phyloP scores from a whole-genome alignment of 148 eudicot species.

The Nyssa sinensis region DNA sequence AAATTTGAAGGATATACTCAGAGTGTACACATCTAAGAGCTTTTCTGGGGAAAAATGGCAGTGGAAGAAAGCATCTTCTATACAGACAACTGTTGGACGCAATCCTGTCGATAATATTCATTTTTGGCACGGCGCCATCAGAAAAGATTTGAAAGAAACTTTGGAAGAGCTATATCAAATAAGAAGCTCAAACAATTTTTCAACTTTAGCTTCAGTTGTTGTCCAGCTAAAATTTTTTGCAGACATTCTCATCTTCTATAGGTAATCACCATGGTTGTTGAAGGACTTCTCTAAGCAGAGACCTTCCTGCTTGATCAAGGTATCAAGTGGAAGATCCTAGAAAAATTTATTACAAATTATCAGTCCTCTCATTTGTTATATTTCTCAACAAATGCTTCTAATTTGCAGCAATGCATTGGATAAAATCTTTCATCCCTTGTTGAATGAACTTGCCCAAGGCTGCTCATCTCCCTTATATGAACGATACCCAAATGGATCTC shows the following conservation, averaged over 20 bases:
- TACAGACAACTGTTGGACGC: slow-evolving; percentile 21
- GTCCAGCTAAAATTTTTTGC: slow-evolving; percentile 59
- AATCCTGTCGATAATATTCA: slow-evolving; percentile 45
- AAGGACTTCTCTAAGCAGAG: neutral
- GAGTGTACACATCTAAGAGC: slow-evolving; percentile 21
- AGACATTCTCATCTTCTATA: slow-evolving; percentile 64
- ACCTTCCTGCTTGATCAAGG: slow-evolving; percentile 11
- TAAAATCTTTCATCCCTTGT: slow-evolving; percentile 47
- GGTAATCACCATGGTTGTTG: slow-evolving; percentile 38
- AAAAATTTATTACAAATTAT: neutral
- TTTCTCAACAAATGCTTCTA: slow-evolving; percentile 6
- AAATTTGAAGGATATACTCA: slow-evolving; percentile 30
- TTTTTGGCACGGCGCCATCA: slow-evolving; percentile 68
- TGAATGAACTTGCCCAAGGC: slow-evolving; percentile 36
- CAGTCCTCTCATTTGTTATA: slow-evolving; percentile 1
- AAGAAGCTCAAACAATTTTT: slow-evolving; percentile 33
- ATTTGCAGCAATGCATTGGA: slow-evolving; percentile 65
- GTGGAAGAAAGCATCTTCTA: slow-evolving; percentile 14
- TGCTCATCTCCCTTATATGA: slow-evolving; percentile 23
- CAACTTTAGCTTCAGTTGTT: slow-evolving; percentile 43
- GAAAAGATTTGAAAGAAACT: slow-evolving; percentile 49
- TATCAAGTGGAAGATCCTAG: neutral
- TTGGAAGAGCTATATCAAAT: slow-evolving; percentile 49
- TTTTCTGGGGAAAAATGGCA: slow-evolving; percentile 25
- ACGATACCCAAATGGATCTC: slow-evolving; percentile 41